Evolutionary conservation across 179 eudicot species (phyloP).

Genomic region (Nepenthes alata): DNA sequence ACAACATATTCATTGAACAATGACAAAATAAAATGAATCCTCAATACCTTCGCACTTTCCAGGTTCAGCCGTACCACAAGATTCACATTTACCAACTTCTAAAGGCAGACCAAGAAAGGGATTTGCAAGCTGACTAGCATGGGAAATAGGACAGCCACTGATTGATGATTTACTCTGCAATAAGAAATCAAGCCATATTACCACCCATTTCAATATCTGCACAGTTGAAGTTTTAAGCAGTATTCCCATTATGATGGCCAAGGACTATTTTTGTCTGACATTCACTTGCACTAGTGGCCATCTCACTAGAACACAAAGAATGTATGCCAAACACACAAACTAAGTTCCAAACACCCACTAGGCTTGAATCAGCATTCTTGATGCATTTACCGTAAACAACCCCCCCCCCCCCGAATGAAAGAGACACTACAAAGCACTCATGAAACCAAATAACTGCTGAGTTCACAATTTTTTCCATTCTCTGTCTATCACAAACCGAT

Average conservation of each 20-base stretch:
- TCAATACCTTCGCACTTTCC: slow-evolving; percentile 86
- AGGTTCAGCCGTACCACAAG: slow-evolving; percentile 89
- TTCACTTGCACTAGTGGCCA: background rate
- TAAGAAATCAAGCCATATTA: slow-evolving; percentile 6
- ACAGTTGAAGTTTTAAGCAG: background rate
- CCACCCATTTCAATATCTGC: background rate
- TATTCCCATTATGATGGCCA: background rate
- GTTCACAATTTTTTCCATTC: too few relatives aligned
- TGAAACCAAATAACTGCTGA: too few relatives aligned
- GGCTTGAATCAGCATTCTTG: too few relatives aligned
- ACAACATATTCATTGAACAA: background rate
- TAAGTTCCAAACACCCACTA: too few relatives aligned
- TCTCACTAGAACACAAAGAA: too few relatives aligned
- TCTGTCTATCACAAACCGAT: too few relatives aligned
- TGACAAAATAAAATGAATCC: slow-evolving; percentile 5
- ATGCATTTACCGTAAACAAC: too few relatives aligned
- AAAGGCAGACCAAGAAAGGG: slow-evolving; percentile 93
- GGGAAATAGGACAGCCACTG: slow-evolving; percentile 77
- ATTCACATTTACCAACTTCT: slow-evolving; percentile 77
- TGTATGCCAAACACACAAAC: too few relatives aligned
- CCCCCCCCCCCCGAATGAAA: too few relatives aligned
- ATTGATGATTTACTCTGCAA: slow-evolving; percentile 66
- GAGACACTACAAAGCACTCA: too few relatives aligned
- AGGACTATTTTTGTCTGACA: background rate
- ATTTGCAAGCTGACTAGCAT: slow-evolving; percentile 79